Percentiles rank a stretch among this genome's conserved stretches.
phyloP scores from a whole-genome alignment of 169 alveolate genomes.

The Eimeria praecox region DNA sequence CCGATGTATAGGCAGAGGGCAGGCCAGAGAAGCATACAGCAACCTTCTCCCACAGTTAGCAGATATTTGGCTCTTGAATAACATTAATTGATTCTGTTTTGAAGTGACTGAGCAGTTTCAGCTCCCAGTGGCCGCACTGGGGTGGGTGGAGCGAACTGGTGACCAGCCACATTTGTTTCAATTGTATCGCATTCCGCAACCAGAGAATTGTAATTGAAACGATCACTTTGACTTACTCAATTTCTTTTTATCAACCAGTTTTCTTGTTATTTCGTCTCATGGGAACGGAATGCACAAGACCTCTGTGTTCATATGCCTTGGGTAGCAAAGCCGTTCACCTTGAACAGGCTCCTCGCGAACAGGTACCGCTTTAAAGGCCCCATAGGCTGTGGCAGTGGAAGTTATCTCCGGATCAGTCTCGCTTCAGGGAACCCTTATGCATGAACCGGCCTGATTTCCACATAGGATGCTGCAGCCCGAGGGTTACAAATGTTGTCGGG shows the following conservation, averaged over 20 bases:
- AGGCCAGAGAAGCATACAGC: background rate
- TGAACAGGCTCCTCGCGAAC: background rate
- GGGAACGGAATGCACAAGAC: conserved; percentile 34
- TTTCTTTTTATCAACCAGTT: conserved; percentile 16
- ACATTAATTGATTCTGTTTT: background rate
- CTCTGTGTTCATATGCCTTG: conserved; percentile 25
- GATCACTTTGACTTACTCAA: background rate
- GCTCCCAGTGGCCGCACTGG: conserved; percentile 33
- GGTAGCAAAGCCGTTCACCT: conserved; percentile 48
- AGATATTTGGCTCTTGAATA: background rate
- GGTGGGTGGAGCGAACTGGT: conserved; percentile 70
- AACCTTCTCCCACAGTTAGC: conserved; percentile 5
- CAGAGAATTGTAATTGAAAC: conserved; percentile 12
- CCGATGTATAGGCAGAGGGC: conserved; percentile 34
- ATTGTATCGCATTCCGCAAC: conserved; percentile 57
- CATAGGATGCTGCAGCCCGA: conserved; percentile 60
- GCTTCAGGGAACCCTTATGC: conserved; percentile 31
- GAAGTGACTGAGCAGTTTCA: conserved; percentile 30
- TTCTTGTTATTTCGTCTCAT: conserved; percentile 44
- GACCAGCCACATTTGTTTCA: conserved; percentile 49
- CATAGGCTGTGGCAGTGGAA: conserved; percentile 5
- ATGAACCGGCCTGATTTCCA: background rate
- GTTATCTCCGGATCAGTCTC: background rate
- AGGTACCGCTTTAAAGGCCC: background rate
- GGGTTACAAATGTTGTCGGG: conserved; percentile 14